Conservation (phyloP, 2,329 filamentous ascomycete genomes). For the Ceratocystis variospora region DNA sequence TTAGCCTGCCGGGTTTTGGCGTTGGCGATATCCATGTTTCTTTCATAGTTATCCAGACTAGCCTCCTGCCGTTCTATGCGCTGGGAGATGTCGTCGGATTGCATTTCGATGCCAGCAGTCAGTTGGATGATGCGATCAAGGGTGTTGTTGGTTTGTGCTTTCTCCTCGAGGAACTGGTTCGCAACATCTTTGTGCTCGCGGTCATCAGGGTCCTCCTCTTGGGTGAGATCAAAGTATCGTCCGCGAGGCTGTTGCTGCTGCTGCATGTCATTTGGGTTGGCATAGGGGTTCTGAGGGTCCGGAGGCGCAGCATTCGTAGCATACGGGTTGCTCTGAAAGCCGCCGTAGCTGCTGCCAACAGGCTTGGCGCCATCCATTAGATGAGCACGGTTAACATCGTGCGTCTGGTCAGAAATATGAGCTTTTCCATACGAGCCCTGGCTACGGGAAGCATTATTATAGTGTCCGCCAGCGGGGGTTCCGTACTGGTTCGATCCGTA, state of each 20-base stretch:
- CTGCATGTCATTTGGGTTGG: constrained; percentile 25
- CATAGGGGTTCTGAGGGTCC: constrained; percentile 18
- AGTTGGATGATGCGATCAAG: constrained; percentile 41
- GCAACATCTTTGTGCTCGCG: constrained; percentile 53
- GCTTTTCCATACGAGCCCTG: constrained; percentile 47
- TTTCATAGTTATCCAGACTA: constrained; percentile 66
- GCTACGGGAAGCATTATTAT: constrained; percentile 38
- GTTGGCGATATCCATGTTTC: constrained; percentile 66
- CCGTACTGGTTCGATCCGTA: constrained; percentile 44
- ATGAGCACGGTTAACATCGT: constrained; percentile 33
- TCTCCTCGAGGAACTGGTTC: constrained; percentile 42
- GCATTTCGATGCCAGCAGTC: constrained; percentile 54
- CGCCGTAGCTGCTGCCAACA: constrained; percentile 19
- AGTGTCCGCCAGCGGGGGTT: constrained; percentile 36
- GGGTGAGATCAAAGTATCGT: constrained; percentile 60
- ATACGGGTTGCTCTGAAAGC: constrained; percentile 23
- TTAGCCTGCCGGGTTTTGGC: constrained; percentile 64
- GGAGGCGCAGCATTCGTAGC: constrained; percentile 5
- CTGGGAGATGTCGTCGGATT: constrained; percentile 58
- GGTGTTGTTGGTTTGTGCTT: constrained; percentile 18
- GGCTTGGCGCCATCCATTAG: constrained; percentile 16
- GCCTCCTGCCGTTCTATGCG: constrained; percentile 63
- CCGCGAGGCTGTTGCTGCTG: constrained; percentile 43
- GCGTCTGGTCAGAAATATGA: constrained; percentile 27
- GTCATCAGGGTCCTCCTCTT: constrained; percentile 60